A percentile compares a stretch with the other conserved stretches of the same genome.
Conservation (phyloP, 2,329 filamentous ascomycete genomes). For the Sphaerulina vaccinii region DNA sequence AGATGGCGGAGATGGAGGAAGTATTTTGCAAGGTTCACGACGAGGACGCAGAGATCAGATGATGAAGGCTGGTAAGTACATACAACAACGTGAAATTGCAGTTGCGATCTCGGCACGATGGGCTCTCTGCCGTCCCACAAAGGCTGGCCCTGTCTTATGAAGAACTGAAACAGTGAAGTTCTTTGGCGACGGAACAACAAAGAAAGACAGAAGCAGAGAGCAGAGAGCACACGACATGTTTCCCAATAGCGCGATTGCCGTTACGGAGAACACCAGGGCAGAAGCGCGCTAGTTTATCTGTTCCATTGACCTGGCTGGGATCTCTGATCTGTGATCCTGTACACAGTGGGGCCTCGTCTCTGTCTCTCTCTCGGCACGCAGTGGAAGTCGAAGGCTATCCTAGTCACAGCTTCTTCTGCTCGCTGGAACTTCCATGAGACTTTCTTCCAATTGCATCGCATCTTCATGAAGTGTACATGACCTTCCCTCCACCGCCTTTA, state of each 20-base stretch:
- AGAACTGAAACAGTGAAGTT: too few species aligned
- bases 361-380: too few species aligned
- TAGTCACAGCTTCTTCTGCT: constrained; percentile 1
- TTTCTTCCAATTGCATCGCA: constrained; percentile 9
- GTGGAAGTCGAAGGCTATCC: too few species aligned
- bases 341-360: too few species aligned
- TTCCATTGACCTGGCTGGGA: neutral
- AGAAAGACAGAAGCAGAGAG: too few species aligned
- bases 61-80: neutral
- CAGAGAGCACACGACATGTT: too few species aligned
- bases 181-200: too few species aligned
- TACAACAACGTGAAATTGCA: neutral
- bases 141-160: too few species aligned
- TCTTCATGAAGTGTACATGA: neutral
- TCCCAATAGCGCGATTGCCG: neutral
- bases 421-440: neutral
- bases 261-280: neutral
- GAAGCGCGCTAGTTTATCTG: neutral
- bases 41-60: neutral
- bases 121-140: too few species aligned
- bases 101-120: neutral
- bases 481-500: neutral
- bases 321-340: too few species aligned
- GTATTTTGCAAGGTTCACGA: neutral
- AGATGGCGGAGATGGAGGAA: neutral